These are phyloP conservation scores for Podaxis sp. DNA, from an alignment of 768 basidiomycete species.

Conservation along the genomic window DNA sequence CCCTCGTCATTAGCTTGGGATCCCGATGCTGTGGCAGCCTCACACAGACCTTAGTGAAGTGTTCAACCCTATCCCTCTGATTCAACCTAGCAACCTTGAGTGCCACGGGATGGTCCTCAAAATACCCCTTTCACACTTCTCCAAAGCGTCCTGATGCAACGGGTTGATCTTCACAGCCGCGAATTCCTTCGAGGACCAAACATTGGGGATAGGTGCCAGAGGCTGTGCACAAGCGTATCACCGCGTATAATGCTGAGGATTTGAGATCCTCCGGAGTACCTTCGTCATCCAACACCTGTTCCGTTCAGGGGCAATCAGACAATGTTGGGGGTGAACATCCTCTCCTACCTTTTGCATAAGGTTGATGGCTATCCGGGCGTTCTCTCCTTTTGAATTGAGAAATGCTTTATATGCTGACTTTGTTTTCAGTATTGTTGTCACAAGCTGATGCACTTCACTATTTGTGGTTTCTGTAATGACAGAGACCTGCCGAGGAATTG, in stretches of 20 bases:
- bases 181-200: constrained; percentile 21
- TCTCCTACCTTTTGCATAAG: neutral
- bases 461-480: neutral
- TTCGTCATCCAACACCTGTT: neutral
- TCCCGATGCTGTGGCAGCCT: fast-evolving
- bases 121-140: constrained; percentile 28
- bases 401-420: neutral
- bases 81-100: constrained; percentile 28
- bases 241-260: neutral
- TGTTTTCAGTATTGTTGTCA: neutral
- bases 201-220: constrained; percentile 29
- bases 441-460: neutral
- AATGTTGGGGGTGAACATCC: neutral
- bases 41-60: constrained; percentile 24
- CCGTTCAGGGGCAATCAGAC: neutral
- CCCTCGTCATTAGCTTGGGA: neutral
- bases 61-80: constrained; percentile 18
- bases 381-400: neutral
- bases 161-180: constrained; percentile 11
- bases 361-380: neutral
- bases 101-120: constrained; percentile 21
- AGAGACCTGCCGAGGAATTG: neutral
- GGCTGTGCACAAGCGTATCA: constrained; percentile 23
- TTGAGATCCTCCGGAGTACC: neutral
- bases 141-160: constrained; percentile 26